Evolutionary conservation across 2,329 filamentous ascomycete species (phyloP), one percentile per base, ranked within the genome.

Genomic region (Colletotrichum nymphaeae): DNA sequence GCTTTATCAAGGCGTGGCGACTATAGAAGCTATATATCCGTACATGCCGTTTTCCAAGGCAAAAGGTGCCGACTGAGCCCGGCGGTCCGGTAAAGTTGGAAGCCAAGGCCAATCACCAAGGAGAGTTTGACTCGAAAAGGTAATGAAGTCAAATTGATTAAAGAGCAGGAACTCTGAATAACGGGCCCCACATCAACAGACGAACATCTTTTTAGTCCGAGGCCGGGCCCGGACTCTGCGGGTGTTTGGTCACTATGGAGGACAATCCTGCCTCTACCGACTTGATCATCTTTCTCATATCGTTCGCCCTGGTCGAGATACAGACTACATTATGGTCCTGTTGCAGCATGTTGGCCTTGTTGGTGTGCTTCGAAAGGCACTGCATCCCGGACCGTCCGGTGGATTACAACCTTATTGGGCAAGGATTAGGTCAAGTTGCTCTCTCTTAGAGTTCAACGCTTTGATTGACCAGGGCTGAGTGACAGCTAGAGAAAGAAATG

Each of bases 401-500:
- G 35, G 26, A 16, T 16, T 11, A 12, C 26, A 22, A 19, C 16
- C 24, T 24, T 24, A 4, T 3, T 4, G 37, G n/a, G 30, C 69
- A 72, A 35, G 70, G 66, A 72, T 69, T 19, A 5, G 53, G 42
- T 32, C 37, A 53, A 14, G 16, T 7, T 19, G 6, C 35, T 11
- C 16, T 32, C 11, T n/a, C 11, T 69, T 53, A 55, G 58, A 56
- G 66, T 72, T 64, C 32, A 11, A 9, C 19, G 37, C 11, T 69
- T 69, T 55, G 16, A 55, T 69, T 63, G 16, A n/a, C 12, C 16
- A 14, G 32, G 30, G 46, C 42, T 58, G 16, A 24, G 14, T 28
- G 26, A 19, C 37, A 12, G 59, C 63, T 49, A 19, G 67, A 59
- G 24, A 30, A 24, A 53, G 30, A 24, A 9, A 24, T 28, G 90